Percentiles rank a stretch among this genome's conserved stretches.
Conservation (phyloP, 1,284 basidiomycete genomes). For the Melampsora americana region DNA sequence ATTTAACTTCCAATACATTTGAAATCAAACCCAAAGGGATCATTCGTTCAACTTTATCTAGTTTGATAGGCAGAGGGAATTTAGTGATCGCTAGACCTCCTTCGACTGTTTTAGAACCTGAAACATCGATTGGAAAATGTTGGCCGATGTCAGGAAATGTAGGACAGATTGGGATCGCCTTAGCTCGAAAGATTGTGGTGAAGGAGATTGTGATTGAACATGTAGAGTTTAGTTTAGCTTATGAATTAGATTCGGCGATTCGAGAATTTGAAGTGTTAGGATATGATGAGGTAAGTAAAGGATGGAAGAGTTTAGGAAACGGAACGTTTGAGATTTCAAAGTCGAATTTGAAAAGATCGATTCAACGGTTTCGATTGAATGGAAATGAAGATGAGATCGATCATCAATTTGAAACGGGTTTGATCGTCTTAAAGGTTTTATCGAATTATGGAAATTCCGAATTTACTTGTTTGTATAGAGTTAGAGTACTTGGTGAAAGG, state of each 20-base stretch:
- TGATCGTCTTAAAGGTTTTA: conserved; percentile 72
- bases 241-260: conserved; percentile 70
- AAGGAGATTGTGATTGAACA: conserved; percentile 84
- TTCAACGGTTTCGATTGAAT: conserved; percentile 61
- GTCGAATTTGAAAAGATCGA: conserved; percentile 50
- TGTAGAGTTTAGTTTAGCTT: conserved; percentile 70
- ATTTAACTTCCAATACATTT: conserved; percentile 72
- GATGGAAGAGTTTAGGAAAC: conserved; percentile 62
- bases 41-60: conserved; percentile 57
- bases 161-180: conserved; percentile 76
- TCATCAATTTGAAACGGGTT: conserved; percentile 67
- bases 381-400: conserved; percentile 72
- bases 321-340: conserved; percentile 37
- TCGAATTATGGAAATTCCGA: conserved; percentile 81
- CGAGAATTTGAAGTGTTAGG: conserved; percentile 84
- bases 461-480: conserved; percentile 84
- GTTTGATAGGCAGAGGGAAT: conserved; percentile 60
- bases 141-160: conserved; percentile 80
- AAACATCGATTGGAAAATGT: conserved; percentile 75
- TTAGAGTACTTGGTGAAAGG: conserved; percentile 59
- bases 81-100: conserved; percentile 70
- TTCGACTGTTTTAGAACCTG: conserved; percentile 77
- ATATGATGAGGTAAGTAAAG: conserved; percentile 70
- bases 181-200: conserved; percentile 68
- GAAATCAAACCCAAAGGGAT: conserved; percentile 61